phyloP scores from a whole-genome alignment of 192 early-diverging fungal genomes.

The Chytriomyces confervae region DNA sequence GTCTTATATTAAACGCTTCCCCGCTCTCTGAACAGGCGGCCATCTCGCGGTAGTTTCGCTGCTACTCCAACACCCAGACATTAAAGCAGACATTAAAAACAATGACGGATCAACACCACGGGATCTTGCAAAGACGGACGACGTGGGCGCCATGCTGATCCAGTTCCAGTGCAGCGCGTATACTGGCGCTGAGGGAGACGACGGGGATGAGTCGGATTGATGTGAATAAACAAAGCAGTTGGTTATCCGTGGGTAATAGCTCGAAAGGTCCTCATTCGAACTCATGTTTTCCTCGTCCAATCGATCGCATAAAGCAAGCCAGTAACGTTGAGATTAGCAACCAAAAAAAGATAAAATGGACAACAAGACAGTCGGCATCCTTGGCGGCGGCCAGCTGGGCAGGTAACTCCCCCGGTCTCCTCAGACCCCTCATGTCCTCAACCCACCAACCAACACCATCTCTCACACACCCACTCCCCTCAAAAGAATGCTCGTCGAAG shows the following conservation, averaged over 20 bases:
- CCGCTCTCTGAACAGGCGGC: conserved; percentile 32
- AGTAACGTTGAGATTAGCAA: not conserved
- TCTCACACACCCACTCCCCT: not conserved
- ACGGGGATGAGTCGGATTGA: conserved; percentile 37
- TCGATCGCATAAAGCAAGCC: not conserved
- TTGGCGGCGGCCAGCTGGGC: conserved; percentile 95
- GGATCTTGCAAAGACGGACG: conserved; percentile 52
- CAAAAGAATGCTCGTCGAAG: conserved; percentile 87
- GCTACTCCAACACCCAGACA: conserved; percentile 44
- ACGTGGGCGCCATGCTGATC: conserved; percentile 50
- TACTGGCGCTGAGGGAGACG: not conserved
- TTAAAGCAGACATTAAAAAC: conserved; percentile 49
- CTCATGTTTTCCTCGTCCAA: not conserved
- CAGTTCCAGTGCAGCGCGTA: conserved; percentile 26
- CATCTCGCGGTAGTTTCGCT: conserved; percentile 40
- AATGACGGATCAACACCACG: conserved; percentile 50
- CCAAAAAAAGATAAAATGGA: conserved; percentile 35
- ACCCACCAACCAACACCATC: not conserved
- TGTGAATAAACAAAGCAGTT: not conserved
- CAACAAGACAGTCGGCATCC: conserved; percentile 52
- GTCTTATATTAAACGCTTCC: not conserved
- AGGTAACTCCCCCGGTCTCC: conserved; percentile 44
- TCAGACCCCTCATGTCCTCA: too few relatives aligned
- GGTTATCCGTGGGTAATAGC: not conserved
- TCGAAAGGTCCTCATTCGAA: too few relatives aligned